Percentiles rank a stretch among this genome's conserved stretches.
These are phyloP conservation scores for Penicillium capsulatum DNA, from an alignment of 2,329 filamentous ascomycete species.

Conservation along the genomic window DNA sequence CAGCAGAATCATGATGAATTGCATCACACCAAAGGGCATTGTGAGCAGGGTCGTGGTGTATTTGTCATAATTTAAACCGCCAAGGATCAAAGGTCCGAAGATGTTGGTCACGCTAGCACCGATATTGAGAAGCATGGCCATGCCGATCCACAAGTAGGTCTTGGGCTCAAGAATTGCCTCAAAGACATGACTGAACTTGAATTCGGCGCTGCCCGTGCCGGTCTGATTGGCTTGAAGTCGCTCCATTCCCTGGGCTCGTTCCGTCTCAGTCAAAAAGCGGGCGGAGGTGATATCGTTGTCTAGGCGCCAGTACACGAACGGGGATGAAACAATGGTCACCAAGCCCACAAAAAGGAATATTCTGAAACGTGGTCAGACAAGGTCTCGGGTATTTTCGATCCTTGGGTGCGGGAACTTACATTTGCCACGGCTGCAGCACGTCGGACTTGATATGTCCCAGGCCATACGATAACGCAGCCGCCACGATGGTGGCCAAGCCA, in stretches of 20 bases:
- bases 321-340: slow-evolving; percentile 55
- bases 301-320: slow-evolving; percentile 57
- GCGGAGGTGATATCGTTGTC: slow-evolving; percentile 55
- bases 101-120: slow-evolving; percentile 60
- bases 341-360: slow-evolving; percentile 61
- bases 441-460: slow-evolving; percentile 51
- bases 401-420: slow-evolving; percentile 28
- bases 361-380: slow-evolving; percentile 17
- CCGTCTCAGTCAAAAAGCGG: slow-evolving; percentile 46
- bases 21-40: slow-evolving; percentile 63
- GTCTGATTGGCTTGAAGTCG: slow-evolving; percentile 51
- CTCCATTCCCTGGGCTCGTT: slow-evolving; percentile 47
- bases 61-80: slow-evolving; percentile 57
- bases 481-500: slow-evolving; percentile 55
- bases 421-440: slow-evolving; percentile 49
- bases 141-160: slow-evolving; percentile 57
- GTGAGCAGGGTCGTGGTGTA: slow-evolving; percentile 58
- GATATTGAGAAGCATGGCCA: slow-evolving; percentile 61
- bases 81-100: slow-evolving; percentile 62
- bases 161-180: slow-evolving; percentile 46
- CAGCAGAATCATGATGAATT: slow-evolving; percentile 57
- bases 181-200: slow-evolving; percentile 44
- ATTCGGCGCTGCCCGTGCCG: slow-evolving; percentile 44
- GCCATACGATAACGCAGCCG: slow-evolving; percentile 54
- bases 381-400: background rate